Conservation (phyloP, 495 filamentous ascomycete genomes). For the Filosporella fistucella region DNA sequence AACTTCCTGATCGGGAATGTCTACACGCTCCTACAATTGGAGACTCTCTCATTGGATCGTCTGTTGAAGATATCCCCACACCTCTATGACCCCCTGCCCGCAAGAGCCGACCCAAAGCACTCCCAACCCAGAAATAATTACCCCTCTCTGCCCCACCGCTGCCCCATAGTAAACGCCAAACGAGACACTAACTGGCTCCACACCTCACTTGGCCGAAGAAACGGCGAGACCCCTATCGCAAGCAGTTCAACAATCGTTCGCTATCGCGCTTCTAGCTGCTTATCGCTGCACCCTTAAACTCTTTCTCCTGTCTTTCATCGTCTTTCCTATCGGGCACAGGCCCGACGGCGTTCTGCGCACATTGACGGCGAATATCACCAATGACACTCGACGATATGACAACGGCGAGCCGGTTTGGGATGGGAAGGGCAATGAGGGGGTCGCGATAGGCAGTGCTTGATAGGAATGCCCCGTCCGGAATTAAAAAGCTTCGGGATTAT, state of each 20-base stretch:
- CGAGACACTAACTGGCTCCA: not conserved
- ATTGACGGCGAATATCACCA: not conserved
- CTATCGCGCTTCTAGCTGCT: not conserved
- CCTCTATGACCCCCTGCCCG: not conserved
- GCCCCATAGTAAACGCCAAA: not conserved
- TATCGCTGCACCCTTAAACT: not conserved
- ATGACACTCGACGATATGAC: no score
- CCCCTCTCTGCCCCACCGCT: not conserved
- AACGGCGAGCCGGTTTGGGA: no score
- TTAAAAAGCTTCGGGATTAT: not conserved
- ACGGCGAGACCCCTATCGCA: slow-evolving; percentile 5
- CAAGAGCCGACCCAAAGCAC: not conserved
- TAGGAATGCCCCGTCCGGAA: slow-evolving; percentile 2
- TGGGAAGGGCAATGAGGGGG: not conserved
- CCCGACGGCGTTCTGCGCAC: not conserved
- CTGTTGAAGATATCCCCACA: not conserved
- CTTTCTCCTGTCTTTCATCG: not conserved
- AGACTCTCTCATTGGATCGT: not conserved
- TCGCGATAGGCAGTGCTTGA: not conserved
- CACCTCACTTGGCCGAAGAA: slow-evolving; percentile 8
- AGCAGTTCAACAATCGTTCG: not conserved
- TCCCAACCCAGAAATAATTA: not conserved
- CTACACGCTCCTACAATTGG: not conserved
- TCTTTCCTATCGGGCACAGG: not conserved
- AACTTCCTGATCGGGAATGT: no score